These are phyloP conservation scores for Glaciozyma antarctica DNA, from an alignment of 768 basidiomycete species.

Conservation along the genomic window DNA sequence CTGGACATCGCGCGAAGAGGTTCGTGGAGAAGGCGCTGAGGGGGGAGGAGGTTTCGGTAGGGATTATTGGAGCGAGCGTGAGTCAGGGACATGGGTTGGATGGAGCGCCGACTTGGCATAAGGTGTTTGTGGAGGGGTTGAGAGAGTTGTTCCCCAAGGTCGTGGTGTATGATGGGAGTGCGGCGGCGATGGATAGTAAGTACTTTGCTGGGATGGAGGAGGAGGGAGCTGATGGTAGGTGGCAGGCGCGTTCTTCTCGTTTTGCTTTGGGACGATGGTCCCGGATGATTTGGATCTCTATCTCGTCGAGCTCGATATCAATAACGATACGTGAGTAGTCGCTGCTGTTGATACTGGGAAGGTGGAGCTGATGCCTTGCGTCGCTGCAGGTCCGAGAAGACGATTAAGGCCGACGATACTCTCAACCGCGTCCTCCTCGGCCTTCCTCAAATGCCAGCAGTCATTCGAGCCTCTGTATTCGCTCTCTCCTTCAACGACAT, in stretches of 20 bases:
- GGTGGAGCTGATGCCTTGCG: not conserved
- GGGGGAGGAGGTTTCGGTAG: conserved; percentile 29
- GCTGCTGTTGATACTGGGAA: not conserved
- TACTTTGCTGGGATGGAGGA: not conserved
- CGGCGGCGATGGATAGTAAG: conserved; percentile 9
- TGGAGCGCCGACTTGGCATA: not conserved
- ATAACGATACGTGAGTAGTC: not conserved
- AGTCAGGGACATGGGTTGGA: conserved; percentile 9
- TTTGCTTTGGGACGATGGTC: not conserved
- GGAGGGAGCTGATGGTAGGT: not conserved
- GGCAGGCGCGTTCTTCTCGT: conserved; percentile 6
- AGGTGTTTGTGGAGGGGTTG: not conserved
- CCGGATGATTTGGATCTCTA: conserved; percentile 7
- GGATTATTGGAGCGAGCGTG: conserved; percentile 30
- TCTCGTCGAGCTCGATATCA: conserved; percentile 11
- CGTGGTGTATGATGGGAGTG: not conserved
- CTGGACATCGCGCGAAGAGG: conserved; percentile 20
- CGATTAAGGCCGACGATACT: conserved; percentile 15
- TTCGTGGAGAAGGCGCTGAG: conserved; percentile 30
- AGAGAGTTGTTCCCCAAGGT: conserved; percentile 8
- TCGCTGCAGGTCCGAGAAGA: not conserved
- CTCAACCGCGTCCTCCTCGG: conserved; percentile 25
- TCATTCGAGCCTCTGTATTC: conserved; percentile 25
- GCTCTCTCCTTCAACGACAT: conserved; percentile 18
- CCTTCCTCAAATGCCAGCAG: conserved; percentile 24